Evolutionary conservation across 1,284 basidiomycete genomes (phyloP).

Genomic region (Taiwanofungus camphoratus): DNA sequence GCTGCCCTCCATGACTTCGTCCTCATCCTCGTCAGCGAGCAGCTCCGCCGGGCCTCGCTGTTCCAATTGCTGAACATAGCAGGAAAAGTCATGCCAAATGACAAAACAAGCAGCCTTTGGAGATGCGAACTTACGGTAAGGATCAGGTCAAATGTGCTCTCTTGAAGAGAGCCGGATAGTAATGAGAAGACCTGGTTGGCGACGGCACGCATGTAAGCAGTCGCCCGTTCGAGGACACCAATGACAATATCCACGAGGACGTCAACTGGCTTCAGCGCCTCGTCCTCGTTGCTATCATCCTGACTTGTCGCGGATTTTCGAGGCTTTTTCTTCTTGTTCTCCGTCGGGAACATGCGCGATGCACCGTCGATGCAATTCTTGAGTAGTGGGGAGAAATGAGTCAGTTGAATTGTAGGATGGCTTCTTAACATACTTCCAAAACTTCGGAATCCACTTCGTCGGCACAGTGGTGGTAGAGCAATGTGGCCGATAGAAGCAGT

Average conservation of each 20-base stretch:
- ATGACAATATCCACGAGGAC: slow-evolving; percentile 85
- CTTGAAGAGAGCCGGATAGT: slow-evolving; percentile 65
- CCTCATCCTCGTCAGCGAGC: slow-evolving; percentile 38
- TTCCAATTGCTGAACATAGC: slow-evolving; percentile 71
- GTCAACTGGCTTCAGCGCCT: slow-evolving; percentile 64
- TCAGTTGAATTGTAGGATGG: not conserved
- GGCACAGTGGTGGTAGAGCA: slow-evolving; percentile 66
- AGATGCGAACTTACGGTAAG: slow-evolving; percentile 57
- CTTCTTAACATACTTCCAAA: slow-evolving; percentile 64
- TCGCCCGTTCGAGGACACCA: slow-evolving; percentile 83
- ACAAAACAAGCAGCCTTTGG: slow-evolving; percentile 4
- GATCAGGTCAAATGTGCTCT: slow-evolving; percentile 79
- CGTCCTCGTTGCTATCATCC: slow-evolving; percentile 29
- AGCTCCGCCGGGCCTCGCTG: slow-evolving; percentile 58
- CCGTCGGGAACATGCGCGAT: slow-evolving; percentile 42
- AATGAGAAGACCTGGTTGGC: slow-evolving; percentile 81
- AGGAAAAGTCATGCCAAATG: slow-evolving; percentile 2
- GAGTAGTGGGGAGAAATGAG: slow-evolving; percentile 5
- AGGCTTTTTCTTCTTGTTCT: slow-evolving; percentile 38
- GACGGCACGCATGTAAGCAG: slow-evolving; percentile 75
- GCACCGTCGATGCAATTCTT: slow-evolving; percentile 41
- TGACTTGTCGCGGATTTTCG: slow-evolving; percentile 33
- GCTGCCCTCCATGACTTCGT: slow-evolving; percentile 34
- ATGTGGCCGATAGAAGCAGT: slow-evolving; percentile 63
- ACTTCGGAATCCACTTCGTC: slow-evolving; percentile 48